Percentiles rank a stretch among this genome's conserved stretches.
Evolutionary conservation across 2,329 filamentous ascomycete species (phyloP).

Genomic region (Lizonia empirigonia): DNA sequence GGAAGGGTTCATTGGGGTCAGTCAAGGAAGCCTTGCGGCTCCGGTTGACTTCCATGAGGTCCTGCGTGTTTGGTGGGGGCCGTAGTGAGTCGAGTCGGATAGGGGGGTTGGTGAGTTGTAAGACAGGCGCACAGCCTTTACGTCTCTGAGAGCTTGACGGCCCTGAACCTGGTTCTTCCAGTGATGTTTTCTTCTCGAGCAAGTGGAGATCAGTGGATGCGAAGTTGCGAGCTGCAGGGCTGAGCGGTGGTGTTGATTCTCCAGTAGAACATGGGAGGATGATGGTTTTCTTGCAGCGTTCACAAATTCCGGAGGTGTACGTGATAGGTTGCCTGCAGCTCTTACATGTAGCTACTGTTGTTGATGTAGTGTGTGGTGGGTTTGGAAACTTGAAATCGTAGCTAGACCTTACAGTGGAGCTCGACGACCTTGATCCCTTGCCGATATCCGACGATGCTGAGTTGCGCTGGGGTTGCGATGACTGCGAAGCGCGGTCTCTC

Average conservation of each 20-base stretch:
- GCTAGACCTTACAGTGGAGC: conserved; percentile 24
- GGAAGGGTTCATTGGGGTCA: conserved; percentile 38
- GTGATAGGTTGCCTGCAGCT: conserved; percentile 36
- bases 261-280: conserved; percentile 25
- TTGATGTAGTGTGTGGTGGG: conserved; percentile 17
- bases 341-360: conserved; percentile 39
- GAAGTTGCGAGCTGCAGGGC: conserved; percentile 32
- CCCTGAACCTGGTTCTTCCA: conserved; percentile 18
- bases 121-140: conserved; percentile 25
- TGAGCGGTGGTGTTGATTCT: conserved; percentile 37
- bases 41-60: conserved; percentile 16
- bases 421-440: conserved; percentile 13
- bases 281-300: conserved; percentile 39
- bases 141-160: conserved; percentile 27
- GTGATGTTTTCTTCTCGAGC: conserved; percentile 24
- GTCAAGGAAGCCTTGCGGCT: conserved; percentile 38
- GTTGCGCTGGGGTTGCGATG: conserved; percentile 24
- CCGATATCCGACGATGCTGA: conserved; percentile 29
- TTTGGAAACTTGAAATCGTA: conserved; percentile 37
- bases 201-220: conserved; percentile 28
- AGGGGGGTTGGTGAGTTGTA: conserved; percentile 33
- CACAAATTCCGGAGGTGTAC: conserved; percentile 37
- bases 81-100: conserved; percentile 40
- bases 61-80: conserved; percentile 25
- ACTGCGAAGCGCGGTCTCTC: conserved; percentile 29